Conservation (phyloP, 2,329 filamentous ascomycete genomes). For the Monosporascus sp. region DNA sequence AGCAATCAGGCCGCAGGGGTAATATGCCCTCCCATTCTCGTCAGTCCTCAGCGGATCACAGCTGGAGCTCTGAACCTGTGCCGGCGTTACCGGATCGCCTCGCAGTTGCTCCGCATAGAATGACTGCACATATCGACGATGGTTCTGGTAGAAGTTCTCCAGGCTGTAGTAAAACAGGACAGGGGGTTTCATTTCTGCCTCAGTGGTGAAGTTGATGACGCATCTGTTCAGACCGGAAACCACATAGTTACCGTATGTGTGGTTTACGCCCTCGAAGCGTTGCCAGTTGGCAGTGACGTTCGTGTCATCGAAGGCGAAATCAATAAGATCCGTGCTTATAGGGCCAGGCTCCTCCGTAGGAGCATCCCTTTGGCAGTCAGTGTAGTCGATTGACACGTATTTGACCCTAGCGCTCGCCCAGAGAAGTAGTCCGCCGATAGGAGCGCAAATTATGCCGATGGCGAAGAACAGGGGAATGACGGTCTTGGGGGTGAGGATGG, state of each 20-base stretch:
- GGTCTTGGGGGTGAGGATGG: conserved; percentile 91
- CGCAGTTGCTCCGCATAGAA: conserved; percentile 77
- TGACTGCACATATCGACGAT: conserved; percentile 90
- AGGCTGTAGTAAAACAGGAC: conserved; percentile 93
- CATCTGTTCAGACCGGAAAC: conserved; percentile 44
- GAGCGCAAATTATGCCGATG: conserved; percentile 80
- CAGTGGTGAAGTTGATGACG: conserved; percentile 71
- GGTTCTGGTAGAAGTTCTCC: conserved; percentile 98
- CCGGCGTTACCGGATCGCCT: conserved; percentile 57
- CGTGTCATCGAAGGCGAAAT: conserved; percentile 62
- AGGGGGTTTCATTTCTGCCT: conserved; percentile 71
- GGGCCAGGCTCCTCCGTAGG: conserved; percentile 29
- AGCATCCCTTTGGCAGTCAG: conserved; percentile 60
- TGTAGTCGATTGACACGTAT: conserved; percentile 89
- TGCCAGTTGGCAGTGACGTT: conserved; percentile 33
- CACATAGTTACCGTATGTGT: conserved; percentile 26
- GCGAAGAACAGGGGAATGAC: conserved; percentile 60
- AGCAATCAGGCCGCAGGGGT: conserved; percentile 91
- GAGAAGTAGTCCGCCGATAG: conserved; percentile 80
- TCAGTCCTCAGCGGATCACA: conserved; percentile 68
- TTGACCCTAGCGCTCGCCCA: conserved; percentile 87
- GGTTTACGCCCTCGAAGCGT: conserved; percentile 27
- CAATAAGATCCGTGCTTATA: conserved; percentile 55
- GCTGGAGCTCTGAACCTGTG: conserved; percentile 59
- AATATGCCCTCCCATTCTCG: conserved; percentile 63